Evolutionary conservation across 1,284 basidiomycete species (phyloP), one percentile per base, ranked within the genome.

Genomic region (Ustilago xerochloae): DNA sequence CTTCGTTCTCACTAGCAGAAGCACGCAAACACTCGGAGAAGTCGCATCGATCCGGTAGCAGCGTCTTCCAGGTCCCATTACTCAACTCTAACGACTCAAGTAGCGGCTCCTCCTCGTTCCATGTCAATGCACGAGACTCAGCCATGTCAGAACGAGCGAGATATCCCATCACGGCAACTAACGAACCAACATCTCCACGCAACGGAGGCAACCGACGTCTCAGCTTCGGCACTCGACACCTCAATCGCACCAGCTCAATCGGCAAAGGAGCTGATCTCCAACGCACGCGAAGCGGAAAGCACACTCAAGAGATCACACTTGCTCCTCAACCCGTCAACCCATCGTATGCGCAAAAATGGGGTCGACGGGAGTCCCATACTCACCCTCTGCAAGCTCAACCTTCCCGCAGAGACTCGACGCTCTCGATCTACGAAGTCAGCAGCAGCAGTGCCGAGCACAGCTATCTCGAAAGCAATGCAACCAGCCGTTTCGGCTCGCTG

Each of bases 251-350:
- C 51, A 65, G 54, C 36, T 74, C 71, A 26, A 58, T 51, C 8
- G 71, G 71, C 29, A 68, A 62, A 30, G 71, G 71, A 18, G 71
- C 71, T 20, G 65, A 69, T 39, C 29, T 74, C 65, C 53, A 65
- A 30, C 65, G 65, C 10, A 67, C 64, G 5, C 63, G 64, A 36
- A 67, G 61, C 36, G 64, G 70, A 6, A 29, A 53, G n/a, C 36
- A 53, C 3, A 48, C 46, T 22, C 35, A 36, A 43, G 64, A 63
- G 39, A 73, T 73, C 20, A 35, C 64, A 6, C 24, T 73, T 29
- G 46, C 63, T 4, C 70, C 70, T 7, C 64, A 60, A 33, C 10
- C 64, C 4, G 60, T 73, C 4, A 61, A 61, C 13, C 56, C 47
- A 16, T 60, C 63, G 2, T 61, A 73, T 29, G 48, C 62, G 29